These are phyloP conservation scores for Friedmanniomyces endolithicus DNA, from an alignment of 495 filamentous ascomycete species.

Conservation along the genomic window DNA sequence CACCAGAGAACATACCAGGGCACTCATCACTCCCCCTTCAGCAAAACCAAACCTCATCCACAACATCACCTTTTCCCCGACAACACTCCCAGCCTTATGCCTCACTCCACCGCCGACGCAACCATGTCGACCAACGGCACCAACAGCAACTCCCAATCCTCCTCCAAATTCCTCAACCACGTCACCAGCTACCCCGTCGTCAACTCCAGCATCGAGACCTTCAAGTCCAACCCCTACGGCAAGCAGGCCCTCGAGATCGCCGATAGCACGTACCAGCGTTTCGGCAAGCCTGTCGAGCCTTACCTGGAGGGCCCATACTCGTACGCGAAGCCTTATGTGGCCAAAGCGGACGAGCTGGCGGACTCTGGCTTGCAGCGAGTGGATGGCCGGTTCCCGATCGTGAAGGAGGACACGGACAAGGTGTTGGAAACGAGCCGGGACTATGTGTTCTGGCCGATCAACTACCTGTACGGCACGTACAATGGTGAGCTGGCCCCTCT, in stretches of 20 bases:
- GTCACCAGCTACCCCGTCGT: constrained; percentile 75
- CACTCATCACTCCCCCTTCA: not conserved
- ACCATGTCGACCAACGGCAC: constrained; percentile 30
- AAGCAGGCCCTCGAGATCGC: constrained; percentile 64
- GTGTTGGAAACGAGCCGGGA: constrained; percentile 54
- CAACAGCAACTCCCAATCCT: constrained; percentile 56
- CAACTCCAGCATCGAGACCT: constrained; percentile 60
- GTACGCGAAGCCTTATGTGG: constrained; percentile 70
- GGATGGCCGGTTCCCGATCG: constrained; percentile 67
- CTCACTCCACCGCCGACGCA: constrained; percentile 30
- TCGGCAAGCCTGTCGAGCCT: constrained; percentile 62
- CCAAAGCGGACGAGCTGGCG: constrained; percentile 68
- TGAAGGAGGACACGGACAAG: constrained; percentile 76
- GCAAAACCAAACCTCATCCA: not conserved
- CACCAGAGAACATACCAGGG: no score
- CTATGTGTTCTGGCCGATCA: constrained; percentile 53
- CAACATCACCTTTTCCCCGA: not conserved
- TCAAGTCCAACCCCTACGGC: constrained; percentile 70
- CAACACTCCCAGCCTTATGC: constrained; percentile 22
- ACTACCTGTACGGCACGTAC: constrained; percentile 62
- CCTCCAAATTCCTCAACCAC: constrained; percentile 37
- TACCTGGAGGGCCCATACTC: constrained; percentile 65
- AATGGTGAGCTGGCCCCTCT: constrained; percentile 1
- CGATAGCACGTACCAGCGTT: constrained; percentile 50
- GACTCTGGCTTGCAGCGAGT: constrained; percentile 60